These are phyloP conservation scores for Ogataea polymorpha DNA, from an alignment of 805 yeast species.

Conservation along the genomic window DNA sequence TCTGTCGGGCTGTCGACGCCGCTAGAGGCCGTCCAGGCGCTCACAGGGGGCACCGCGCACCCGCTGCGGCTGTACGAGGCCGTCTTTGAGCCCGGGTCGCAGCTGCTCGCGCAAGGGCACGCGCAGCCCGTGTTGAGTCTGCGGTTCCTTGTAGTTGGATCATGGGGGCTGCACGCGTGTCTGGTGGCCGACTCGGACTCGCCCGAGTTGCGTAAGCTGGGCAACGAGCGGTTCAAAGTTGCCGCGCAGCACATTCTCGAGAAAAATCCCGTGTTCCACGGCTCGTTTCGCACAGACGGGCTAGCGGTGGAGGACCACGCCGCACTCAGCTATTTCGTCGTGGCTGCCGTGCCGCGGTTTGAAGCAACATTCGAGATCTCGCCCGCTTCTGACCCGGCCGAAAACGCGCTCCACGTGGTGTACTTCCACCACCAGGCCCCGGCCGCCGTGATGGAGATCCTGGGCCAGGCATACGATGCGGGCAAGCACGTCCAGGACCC, in stretches of 20 bases:
- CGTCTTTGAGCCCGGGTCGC: constrained; percentile 37
- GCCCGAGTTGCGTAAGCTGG: constrained; percentile 60
- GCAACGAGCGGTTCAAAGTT: constrained; percentile 60
- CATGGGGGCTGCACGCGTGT: constrained; percentile 87
- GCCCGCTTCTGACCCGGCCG: constrained; percentile 50
- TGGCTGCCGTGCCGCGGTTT: constrained; percentile 52
- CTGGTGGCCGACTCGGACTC: constrained; percentile 77
- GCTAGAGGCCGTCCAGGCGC: constrained; percentile 33
- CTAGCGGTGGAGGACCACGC: constrained; percentile 25
- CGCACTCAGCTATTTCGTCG: constrained; percentile 57
- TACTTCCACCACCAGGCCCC: constrained; percentile 38
- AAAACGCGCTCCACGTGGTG: constrained; percentile 43
- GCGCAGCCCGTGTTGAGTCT: not conserved
- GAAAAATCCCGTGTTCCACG: constrained; percentile 50
- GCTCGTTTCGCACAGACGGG: constrained; percentile 24
- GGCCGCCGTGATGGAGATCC: constrained; percentile 46
- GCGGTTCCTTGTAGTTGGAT: constrained; percentile 59
- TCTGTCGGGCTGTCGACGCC: constrained; percentile 47
- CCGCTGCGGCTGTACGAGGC: constrained; percentile 44
- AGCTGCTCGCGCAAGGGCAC: not conserved
- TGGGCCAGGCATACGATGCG: constrained; percentile 53
- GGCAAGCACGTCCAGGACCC: constrained; percentile 52
- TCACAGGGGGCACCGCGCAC: constrained; percentile 29
- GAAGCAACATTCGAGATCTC: constrained; percentile 63
- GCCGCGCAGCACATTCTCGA: constrained; percentile 61